phyloP scores from a whole-genome alignment of 139 green algal species.

The Picocystis salinarum region DNA sequence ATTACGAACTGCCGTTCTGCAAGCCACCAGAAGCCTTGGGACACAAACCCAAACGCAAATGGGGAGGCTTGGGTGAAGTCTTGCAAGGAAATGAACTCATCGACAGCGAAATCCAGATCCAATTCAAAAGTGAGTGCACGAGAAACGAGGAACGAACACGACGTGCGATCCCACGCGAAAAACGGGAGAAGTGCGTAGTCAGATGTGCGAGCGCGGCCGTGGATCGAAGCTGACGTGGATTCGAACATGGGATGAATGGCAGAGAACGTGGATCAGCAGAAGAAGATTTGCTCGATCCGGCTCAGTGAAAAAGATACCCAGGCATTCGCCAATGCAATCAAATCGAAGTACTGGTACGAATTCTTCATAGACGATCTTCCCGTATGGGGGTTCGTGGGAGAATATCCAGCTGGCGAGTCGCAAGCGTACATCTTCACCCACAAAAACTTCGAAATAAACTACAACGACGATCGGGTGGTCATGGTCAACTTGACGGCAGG shows the following conservation, averaged over 20 bases:
- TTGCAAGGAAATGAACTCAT: slow-evolving; percentile 93
- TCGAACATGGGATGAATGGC: no score
- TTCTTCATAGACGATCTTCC: slow-evolving; percentile 51
- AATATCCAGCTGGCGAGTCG: slow-evolving; percentile 9
- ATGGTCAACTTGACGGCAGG: slow-evolving; percentile 84
- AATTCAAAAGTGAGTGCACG: slow-evolving; percentile 37
- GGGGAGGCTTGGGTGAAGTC: slow-evolving; percentile 85
- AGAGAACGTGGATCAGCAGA: no score
- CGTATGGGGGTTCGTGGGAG: slow-evolving; percentile 7
- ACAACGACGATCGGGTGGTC: slow-evolving; percentile 75
- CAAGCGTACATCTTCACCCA: slow-evolving; percentile 78
- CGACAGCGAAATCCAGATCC: slow-evolving; percentile 66
- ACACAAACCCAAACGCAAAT: slow-evolving; percentile 53
- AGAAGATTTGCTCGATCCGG: slow-evolving; percentile 42
- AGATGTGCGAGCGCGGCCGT: no score
- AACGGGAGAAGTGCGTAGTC: not conserved
- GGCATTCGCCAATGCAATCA: slow-evolving; percentile 54
- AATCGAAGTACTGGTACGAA: slow-evolving; percentile 42
- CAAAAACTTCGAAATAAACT: slow-evolving; percentile 77
- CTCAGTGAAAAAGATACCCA: slow-evolving; percentile 33
- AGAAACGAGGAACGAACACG: not conserved
- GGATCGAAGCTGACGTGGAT: no score
- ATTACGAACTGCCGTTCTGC: slow-evolving; percentile 85
- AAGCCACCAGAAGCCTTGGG: slow-evolving; percentile 19
- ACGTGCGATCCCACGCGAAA: not conserved